Base-by-base conservation (phyloP, 2,329 filamentous ascomycete genomes). In the Trichophyton mentagrophytes region DNA sequence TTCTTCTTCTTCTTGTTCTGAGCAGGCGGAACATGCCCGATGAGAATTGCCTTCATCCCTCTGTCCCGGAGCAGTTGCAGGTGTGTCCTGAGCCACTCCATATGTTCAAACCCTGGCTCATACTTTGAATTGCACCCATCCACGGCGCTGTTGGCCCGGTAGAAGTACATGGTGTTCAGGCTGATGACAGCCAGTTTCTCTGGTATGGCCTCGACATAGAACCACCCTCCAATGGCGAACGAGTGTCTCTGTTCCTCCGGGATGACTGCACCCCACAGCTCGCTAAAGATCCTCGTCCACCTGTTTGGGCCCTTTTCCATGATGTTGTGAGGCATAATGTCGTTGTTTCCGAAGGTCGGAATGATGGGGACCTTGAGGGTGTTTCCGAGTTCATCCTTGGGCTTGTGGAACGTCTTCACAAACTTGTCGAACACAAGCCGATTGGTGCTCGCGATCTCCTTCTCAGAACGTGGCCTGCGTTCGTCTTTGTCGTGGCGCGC, bases 311-410 rank as follows among this genome's bases (percentile, higher is more conserved):
- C 93, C 0, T 83, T 80, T 47, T 84, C 78, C 71, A 99, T 85
- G 69, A 97, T 95, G 69, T 99, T 99, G 76, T 99, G 93, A 1
- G 93, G 93, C 63, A 96, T 83, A 62, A 99, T 91, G 69, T 99
- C 93, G 74, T 99, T 99, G 77, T 99, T 99, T 63, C 93, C 93
- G 66, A 96, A 86, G 0, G 86, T 96, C 0, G 93, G 91, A 20
- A 99, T 80, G 33, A 97, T 83, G 3, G 93, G 92, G 3, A 97
- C 81, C 11, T 80, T 73, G 62, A 90, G 81, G 38, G 78, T 77
- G n/a, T 78, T 78, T 63, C 76, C 70, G 42, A 22, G 20, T 5
- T 56, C 42, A 60, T 57, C 61, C 27, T 30, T 40, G 3, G 57
- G 56, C 15, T 61, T 60, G 2, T 61, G 59, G 40, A 96, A 96